Conservation (phyloP, 1,139 yeast species). For the Oligophagozyma castellii region DNA sequence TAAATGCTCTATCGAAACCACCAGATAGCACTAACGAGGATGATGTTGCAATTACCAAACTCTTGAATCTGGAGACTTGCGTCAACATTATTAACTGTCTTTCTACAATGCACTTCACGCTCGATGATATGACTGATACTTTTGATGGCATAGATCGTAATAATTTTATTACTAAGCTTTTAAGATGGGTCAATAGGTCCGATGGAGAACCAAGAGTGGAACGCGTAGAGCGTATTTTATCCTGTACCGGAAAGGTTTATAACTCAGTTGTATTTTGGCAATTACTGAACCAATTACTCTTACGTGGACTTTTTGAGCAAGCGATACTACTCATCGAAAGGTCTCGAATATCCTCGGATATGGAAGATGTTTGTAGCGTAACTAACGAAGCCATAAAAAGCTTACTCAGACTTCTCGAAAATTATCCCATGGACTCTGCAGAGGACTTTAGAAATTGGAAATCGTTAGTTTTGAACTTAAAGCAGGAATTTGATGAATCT, state of each 20-base stretch:
- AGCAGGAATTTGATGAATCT: constrained; percentile 15
- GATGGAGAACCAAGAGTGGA: constrained; percentile 46
- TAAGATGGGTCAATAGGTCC: constrained; percentile 54
- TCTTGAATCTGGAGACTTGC: constrained; percentile 34
- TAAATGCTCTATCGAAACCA: constrained; percentile 11
- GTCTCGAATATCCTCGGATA: constrained; percentile 20
- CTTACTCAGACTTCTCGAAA: constrained; percentile 26
- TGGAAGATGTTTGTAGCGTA: constrained; percentile 11
- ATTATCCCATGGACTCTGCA: constrained; percentile 25
- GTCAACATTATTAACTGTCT: constrained; percentile 44
- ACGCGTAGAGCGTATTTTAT: constrained; percentile 25
- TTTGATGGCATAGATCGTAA: constrained; percentile 27
- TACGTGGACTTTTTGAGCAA: constrained; percentile 50
- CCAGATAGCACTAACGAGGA: constrained; percentile 8
- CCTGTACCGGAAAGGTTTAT: constrained; percentile 32
- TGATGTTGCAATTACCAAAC: constrained; percentile 10
- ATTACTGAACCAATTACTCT: constrained; percentile 39
- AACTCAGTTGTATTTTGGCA: constrained; percentile 53
- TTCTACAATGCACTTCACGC: constrained; percentile 38
- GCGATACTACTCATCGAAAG: constrained; percentile 36
- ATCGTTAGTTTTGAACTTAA: constrained; percentile 16
- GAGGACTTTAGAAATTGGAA: constrained; percentile 28
- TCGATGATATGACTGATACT: constrained; percentile 33
- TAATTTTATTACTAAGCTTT: constrained; percentile 20
- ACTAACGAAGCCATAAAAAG: constrained; percentile 33